Evolutionary conservation across 441 rosid species (phyloP).

Genomic region (Brassica balearica): DNA sequence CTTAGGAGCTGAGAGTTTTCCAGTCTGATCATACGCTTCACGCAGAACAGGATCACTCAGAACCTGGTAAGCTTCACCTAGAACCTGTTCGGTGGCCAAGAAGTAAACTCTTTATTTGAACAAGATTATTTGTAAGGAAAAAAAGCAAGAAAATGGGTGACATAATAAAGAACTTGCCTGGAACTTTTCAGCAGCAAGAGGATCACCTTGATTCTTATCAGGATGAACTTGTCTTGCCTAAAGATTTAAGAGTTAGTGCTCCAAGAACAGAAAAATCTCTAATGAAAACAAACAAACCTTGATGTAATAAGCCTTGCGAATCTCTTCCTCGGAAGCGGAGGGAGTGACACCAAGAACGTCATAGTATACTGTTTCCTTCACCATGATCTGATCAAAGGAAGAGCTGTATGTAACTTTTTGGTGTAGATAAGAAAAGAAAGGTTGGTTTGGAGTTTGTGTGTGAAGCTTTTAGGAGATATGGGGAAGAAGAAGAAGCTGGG

Average conservation of each 20-base stretch:
- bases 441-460: conserved; percentile 2
- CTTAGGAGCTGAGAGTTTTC: conserved; percentile 73
- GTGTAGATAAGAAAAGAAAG: conserved; percentile 25
- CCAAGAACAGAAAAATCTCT: conserved; percentile 1
- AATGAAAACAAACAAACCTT: conserved; percentile 55
- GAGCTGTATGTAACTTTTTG: neutral
- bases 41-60: conserved; percentile 84
- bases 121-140: neutral
- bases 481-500: conserved; percentile 21
- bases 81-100: conserved; percentile 51
- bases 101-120: conserved; percentile 3
- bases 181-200: conserved; percentile 84
- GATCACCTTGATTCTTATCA: conserved; percentile 91
- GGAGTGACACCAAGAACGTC: conserved; percentile 86
- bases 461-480: conserved; percentile 36
- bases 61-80: conserved; percentile 94
- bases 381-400: conserved; percentile 39
- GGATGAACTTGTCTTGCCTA: conserved; percentile 99
- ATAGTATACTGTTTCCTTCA: conserved; percentile 87
- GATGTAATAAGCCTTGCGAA: conserved; percentile 88
- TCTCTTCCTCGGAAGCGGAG: conserved; percentile 84
- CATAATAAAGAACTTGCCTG: conserved; percentile 55
- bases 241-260: conserved; percentile 21
- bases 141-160: neutral
- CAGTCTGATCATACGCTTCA: conserved; percentile 80